Evolutionary conservation across 1,284 basidiomycete species (phyloP).

Genomic region (Ustilago vetiveriae): DNA sequence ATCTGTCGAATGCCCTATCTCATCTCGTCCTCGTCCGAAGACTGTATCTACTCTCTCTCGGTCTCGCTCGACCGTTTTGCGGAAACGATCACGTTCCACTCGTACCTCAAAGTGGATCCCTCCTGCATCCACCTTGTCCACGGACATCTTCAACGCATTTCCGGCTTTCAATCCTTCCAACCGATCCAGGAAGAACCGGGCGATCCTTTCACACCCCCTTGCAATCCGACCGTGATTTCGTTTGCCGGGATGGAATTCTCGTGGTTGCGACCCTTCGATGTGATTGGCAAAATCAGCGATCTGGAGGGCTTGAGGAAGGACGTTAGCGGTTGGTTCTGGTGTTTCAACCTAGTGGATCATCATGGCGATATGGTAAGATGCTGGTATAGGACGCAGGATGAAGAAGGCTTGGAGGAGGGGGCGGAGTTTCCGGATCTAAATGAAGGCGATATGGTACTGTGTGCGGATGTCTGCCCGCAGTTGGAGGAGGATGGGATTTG

Average conservation of each 20-base stretch:
- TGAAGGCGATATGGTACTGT: conserved; percentile 1
- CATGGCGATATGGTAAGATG: neutral
- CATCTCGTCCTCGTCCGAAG: neutral
- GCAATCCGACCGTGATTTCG: neutral
- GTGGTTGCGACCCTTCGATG: neutral
- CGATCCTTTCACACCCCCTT: neutral
- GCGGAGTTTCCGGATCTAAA: neutral
- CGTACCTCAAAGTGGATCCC: conserved; percentile 3
- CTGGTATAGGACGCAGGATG: neutral
- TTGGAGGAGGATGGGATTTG: conserved; percentile 2
- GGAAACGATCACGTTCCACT: neutral
- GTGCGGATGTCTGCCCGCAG: conserved; percentile 1
- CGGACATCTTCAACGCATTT: neutral
- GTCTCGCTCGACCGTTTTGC: neutral
- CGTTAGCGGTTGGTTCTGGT: neutral
- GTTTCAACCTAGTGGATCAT: neutral
- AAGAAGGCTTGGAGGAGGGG: neutral
- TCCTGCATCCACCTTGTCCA: neutral
- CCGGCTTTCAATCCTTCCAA: neutral
- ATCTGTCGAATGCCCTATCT: conserved; percentile 3
- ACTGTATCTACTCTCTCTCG: neutral
- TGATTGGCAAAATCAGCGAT: conserved; percentile 1
- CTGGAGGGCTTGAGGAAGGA: neutral
- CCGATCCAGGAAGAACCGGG: conserved; percentile 2
- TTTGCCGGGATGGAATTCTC: neutral